These are phyloP conservation scores for Podila minutissima DNA, from an alignment of 192 early-diverging fungal species.

Conservation along the genomic window DNA sequence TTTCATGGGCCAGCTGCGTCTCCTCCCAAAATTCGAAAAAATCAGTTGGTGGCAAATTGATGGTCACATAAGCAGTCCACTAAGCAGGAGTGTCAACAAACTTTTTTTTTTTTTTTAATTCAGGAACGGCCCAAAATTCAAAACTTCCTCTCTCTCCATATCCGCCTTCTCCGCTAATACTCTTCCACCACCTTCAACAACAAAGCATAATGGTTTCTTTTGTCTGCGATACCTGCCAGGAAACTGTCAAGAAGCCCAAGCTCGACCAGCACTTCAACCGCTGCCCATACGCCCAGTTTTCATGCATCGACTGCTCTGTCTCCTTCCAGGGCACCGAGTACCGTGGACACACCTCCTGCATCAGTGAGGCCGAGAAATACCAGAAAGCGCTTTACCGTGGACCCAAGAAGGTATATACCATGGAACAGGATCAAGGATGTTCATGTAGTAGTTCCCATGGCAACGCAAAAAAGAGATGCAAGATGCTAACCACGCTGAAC, in stretches of 20 bases:
- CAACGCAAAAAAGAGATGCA: neutral
- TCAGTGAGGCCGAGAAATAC: conserved; percentile 95
- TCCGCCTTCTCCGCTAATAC: neutral
- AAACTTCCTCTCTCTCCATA: too few relatives aligned
- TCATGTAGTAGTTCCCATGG: too few relatives aligned
- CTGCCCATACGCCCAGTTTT: conserved; percentile 87
- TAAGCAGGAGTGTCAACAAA: neutral
- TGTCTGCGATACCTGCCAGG: conserved; percentile 78
- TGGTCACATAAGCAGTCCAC: too few relatives aligned
- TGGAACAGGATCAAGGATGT: too few relatives aligned
- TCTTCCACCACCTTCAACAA: neutral
- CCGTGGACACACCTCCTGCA: conserved; percentile 87
- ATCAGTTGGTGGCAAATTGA: neutral
- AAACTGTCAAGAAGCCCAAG: conserved; percentile 96
- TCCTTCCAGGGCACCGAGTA: conserved; percentile 85
- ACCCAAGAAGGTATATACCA: conserved; percentile 66
- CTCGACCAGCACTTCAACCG: conserved; percentile 83
- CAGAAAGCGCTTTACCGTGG: conserved; percentile 84
- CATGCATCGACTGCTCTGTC: conserved; percentile 90
- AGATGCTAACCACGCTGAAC: neutral
- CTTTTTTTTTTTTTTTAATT: conserved; percentile 5
- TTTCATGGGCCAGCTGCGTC: too few relatives aligned
- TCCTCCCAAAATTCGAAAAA: too few relatives aligned
- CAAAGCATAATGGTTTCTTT: conserved; percentile 64
- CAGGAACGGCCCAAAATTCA: neutral